phyloP scores from a whole-genome alignment of 1,284 basidiomycete genomes.

The Rhizoctonia solani region DNA sequence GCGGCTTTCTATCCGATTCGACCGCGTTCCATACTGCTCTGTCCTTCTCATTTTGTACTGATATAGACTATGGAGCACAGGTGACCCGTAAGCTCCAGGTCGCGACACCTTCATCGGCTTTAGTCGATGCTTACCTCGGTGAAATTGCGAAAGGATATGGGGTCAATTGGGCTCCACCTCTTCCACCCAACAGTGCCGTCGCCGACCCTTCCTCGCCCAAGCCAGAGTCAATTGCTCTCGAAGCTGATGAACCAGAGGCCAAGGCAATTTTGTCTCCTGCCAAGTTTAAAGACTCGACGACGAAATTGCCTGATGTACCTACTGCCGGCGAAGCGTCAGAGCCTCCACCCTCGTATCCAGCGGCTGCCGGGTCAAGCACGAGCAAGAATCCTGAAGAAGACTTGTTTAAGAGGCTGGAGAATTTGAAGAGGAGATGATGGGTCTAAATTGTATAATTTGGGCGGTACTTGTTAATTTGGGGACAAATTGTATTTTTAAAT shows the following conservation, averaged over 20 bases:
- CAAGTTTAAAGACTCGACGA: constrained; percentile 9
- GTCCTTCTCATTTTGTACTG: background rate
- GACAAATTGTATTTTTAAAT: background rate
- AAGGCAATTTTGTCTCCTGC: constrained; percentile 7
- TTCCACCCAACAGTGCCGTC: background rate
- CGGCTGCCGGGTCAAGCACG: background rate
- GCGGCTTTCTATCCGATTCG: constrained; percentile 32
- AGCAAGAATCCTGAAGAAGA: constrained; percentile 8
- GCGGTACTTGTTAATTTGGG: background rate
- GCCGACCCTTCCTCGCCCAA: background rate
- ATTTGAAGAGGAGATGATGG: constrained; percentile 20
- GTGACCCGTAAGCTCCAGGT: constrained; percentile 72
- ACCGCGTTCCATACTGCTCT: constrained; percentile 10
- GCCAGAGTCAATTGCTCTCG: background rate
- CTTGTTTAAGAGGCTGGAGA: constrained; percentile 21
- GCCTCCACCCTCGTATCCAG: constrained; percentile 12
- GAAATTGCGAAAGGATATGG: constrained; percentile 90
- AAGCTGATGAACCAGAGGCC: constrained; percentile 7
- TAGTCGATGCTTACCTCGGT: constrained; percentile 84
- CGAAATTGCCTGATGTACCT: constrained; percentile 26
- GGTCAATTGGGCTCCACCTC: constrained; percentile 63
- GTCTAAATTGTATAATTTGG: background rate
- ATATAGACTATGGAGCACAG: constrained; percentile 47
- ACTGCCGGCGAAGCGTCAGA: background rate
- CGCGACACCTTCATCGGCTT: constrained; percentile 67